Base-by-base conservation (phyloP, 2,329 filamentous ascomycete species). In the Penicillium sp. region DNA sequence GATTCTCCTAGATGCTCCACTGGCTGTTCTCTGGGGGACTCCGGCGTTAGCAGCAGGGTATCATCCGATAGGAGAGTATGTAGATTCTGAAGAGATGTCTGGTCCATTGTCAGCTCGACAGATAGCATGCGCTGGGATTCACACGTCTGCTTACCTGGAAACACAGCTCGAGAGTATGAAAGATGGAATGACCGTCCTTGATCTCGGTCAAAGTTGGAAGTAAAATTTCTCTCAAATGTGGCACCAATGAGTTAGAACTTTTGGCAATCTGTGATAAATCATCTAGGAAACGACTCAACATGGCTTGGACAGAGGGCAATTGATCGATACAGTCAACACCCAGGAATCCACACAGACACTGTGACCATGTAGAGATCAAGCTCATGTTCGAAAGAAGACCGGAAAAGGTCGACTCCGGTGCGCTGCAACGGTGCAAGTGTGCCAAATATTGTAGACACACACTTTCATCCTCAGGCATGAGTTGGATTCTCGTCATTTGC, bases 311-410 rank as follows among this genome's bases (percentile, higher is more conserved):
- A 42, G 57, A 54, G 42, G 60, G 45, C 27, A 67, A 56, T 46
- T 60, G 60, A 36, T 44, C 53, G 18, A 69, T 51, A 40, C 57
- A 58, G 13, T 61, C 56, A 21, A 65, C 61, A 6, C 54, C 54
- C 16, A 75, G 43, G 22, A 74, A 60, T 5, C 70, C 67, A 32
- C 57, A 56, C 10, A 75, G 53, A 40, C 62, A 68, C 59, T 71
- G 70, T 38, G 69, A 55, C 56, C 69, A 66, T 9, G 60, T 54
- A 36, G 63, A 63, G n/a, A 60, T 59, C 38, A 72, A 59, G 47
- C 60, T 66, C 40, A 65, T 57, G 32, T 69, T 66, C 16, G 66
- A 61, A 16, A 55, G 53, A 8, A 66, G 27, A 32, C 55, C 45
- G 14, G 61, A 62, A 29, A 57, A 47, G 18, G 58, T 57, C 22